Evolutionary conservation across 495 filamentous ascomycete species (phyloP).

Genomic region (Durotheca rogersii): DNA sequence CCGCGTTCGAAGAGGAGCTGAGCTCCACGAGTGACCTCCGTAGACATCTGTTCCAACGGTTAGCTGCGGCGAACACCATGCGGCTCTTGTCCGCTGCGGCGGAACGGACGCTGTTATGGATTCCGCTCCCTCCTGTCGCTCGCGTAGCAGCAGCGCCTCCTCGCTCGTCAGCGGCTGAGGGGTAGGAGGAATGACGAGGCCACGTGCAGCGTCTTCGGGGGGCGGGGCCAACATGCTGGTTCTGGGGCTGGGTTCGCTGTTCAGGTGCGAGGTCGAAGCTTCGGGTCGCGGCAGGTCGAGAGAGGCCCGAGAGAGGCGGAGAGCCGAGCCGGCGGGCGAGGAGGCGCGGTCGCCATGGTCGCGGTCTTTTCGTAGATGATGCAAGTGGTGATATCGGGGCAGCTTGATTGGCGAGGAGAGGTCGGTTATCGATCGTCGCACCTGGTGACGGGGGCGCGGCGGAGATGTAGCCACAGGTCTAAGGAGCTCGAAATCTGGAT

Average conservation of each 20-base stretch:
- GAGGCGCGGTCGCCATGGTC: conserved; percentile 40
- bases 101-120: conserved; percentile 47
- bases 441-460: conserved; percentile 48
- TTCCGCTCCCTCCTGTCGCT: conserved; percentile 44
- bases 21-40: conserved; percentile 46
- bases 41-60: conserved; percentile 39
- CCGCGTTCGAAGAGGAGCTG: conserved; percentile 50
- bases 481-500: conserved; percentile 36
- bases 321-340: conserved; percentile 31
- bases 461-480: conserved; percentile 36
- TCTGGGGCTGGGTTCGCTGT: conserved; percentile 44
- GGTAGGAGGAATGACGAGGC: not conserved
- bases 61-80: conserved; percentile 8
- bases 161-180: conserved; percentile 26
- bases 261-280: conserved; percentile 44
- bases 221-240: conserved; percentile 41
- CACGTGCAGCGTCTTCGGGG: conserved; percentile 30
- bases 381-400: conserved; percentile 44
- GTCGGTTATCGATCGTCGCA: conserved; percentile 53
- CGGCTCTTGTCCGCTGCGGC: not conserved
- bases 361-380: conserved; percentile 45
- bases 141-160: conserved; percentile 38
- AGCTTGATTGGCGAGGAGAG: conserved; percentile 50
- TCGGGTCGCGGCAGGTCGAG: conserved; percentile 45
- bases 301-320: conserved; percentile 36